Base-by-base conservation (phyloP, 179 eudicot genomes). In the Camellia oleifera region DNA sequence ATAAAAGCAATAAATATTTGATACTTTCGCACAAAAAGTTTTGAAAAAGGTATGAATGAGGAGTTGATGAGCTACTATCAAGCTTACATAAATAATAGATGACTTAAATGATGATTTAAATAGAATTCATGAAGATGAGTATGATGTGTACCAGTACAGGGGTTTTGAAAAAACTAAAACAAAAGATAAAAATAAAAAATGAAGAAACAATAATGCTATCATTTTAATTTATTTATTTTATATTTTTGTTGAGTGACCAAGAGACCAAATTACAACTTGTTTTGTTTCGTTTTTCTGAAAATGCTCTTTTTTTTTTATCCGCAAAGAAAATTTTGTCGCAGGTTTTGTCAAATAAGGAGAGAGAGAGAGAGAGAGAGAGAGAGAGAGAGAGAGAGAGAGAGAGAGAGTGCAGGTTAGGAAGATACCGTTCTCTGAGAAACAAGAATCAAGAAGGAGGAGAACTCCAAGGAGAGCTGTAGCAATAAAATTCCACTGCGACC, bases 401-500 rank as follows among this genome's bases (percentile, higher is more conserved):
- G 46, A 79, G 71, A 74, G 50, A 77, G 9, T 58, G 9, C 7
- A 3, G 40, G 40, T 32, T 32, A 32, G 40, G 4, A 17, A 4
- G 45, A 20, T 17, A 83, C 85, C 83, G 71, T 70, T 79, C 67
- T 83, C 82, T 9, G 80, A 20, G 42, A n/a, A 79, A 76, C 77
- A 76, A 32, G 78, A 69, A 26, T 18, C 75, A 54, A 65, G 56
- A 72, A 76, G 44, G 71, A 79, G 10, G 23, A 83, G 76, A 54
- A 80, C 3, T 61, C 74, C 83, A 46, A 83, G 64, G 72, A 70
- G 50, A 44, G 83, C 77, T 15, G 80, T 62, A 72, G 17, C 1
- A 26, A 46, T 14, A 26, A 8, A 54, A 53, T 72, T 57, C 73
- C 74, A 62, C 32, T 13, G 8, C 50, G 20, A 9, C 65, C 12